Evolutionary conservation across 140 eudicot genomes (phyloP), one percentile per base, ranked within the genome.

Genomic region (Anethum foeniculum): DNA sequence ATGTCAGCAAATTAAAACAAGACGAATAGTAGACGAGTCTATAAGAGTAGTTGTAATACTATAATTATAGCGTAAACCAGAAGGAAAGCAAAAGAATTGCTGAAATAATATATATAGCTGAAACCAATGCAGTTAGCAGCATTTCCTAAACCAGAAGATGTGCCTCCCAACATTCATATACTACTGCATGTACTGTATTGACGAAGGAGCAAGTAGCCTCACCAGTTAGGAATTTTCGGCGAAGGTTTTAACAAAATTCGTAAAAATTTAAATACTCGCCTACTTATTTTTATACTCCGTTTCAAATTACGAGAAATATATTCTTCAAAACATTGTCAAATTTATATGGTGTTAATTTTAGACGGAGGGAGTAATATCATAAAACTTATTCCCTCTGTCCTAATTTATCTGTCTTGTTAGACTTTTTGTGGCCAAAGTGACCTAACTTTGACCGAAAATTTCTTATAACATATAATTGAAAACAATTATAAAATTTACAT

Each of bases 101-200:
- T 68, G n/a, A 68, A 28, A 68, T 14, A 68, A 32, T 13, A 68
- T 30, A 30, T 1, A 68, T 32, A 68, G 74, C 74, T 68, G 74
- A 68, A 68, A 68, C 74, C 74, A 68, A 68, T 68, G 74, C 43
- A 68, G 71, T 62, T 0, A 39, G 74, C 74, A 28, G 74, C 74
- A 34, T 68, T 68, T 68, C 74, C 74, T 32, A 68, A 5, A 30
- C 74, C n/a, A 68, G 25, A 6, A 28, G 74, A 27, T 68, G 74
- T 32, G 44, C n/a, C 74, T 68, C 43, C 74, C 41, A 32, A 68
- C 74, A 28, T 68, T 34, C 41, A 32, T 11, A 68, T 68, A 30
- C 71, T 62, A 62, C 36, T 62, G 71, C 36, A 27, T 2, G 71
- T 62, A 25, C 11, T 62, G 36, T 62, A 25, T 25, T 62, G 36